These are phyloP conservation scores for Phaseolus lunatus DNA, from an alignment of 306 rosid species.

Conservation along the genomic window DNA sequence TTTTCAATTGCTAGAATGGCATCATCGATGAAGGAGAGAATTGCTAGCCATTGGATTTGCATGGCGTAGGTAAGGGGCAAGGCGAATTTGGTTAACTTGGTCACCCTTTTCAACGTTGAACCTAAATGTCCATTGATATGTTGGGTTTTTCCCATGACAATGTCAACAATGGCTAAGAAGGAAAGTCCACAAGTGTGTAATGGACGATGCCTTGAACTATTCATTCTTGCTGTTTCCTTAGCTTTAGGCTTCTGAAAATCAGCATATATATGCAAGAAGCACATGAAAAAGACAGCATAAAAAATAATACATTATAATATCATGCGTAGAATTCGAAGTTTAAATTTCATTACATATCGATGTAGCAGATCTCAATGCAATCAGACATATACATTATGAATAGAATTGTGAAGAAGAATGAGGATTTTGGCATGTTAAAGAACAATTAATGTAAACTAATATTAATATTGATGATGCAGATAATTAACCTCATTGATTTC, in stretches of 20 bases:
- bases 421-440: conserved; percentile 27
- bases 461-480: background rate
- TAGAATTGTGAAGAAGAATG: background rate
- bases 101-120: conserved; percentile 48
- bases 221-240: conserved; percentile 42
- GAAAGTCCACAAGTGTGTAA: conserved; percentile 70
- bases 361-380: conserved; percentile 7
- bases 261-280: background rate
- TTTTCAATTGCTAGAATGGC: conserved; percentile 52
- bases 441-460: conserved; percentile 29
- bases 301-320: background rate
- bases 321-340: no score
- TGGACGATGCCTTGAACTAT: conserved; percentile 58
- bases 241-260: conserved; percentile 47
- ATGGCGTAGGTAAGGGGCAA: conserved; percentile 53
- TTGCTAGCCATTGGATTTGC: conserved; percentile 52
- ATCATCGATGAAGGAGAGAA: conserved; percentile 66
- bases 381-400: background rate
- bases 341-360: no score
- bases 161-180: conserved; percentile 51
- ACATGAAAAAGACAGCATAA: background rate
- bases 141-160: conserved; percentile 51
- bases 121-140: conserved; percentile 64
- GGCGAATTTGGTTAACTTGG: conserved; percentile 40
- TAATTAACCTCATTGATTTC: background rate